Base-by-base conservation (phyloP, 345 rosid species). In the Pugionium cornutum region DNA sequence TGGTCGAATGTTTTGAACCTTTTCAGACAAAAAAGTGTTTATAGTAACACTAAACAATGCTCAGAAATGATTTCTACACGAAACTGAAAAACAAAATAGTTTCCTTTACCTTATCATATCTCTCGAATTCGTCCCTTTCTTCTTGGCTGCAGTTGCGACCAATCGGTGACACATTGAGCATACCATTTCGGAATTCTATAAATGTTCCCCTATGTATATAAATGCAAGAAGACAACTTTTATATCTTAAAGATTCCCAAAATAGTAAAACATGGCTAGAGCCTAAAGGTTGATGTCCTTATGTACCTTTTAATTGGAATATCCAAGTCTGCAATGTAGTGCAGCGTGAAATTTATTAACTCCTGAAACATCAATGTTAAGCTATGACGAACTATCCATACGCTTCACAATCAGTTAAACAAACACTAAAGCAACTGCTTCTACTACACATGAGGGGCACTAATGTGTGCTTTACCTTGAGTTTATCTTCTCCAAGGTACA, bases 101-200 rank as follows among this genome's bases (percentile, higher is more conserved):
- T 68, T 57, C 63, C 2, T 32, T 43, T 69, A 88, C 97, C 96
- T 94, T 84, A 82, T 94, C 99, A 73, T 86, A 94, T 80, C 78
- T 88, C 73, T 87, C 99, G 51, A 88, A 94, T 61, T 94, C 97
- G 4, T 86, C 99, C 74, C 99, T 88, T 84, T 94, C 99, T 82
- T 94, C 96, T 76, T 88, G 99, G 85, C 95, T 94, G 83, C 99
- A 94, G 81, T 94, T 94, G 52, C 92, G 86, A 45, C 99, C 97
- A 72, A 94, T 94, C 28, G 99, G 99, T 58, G 96, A 94, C 61
- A 94, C 91, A 70, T 94, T 94, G 70, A 94, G 69, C 99, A 94
- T 94, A 36, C 99, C 99, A 79, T 82, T 94, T 42, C 97, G 85
- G 80, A 94, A 94, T 72, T 94, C 99, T 47, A 94, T 86, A 66